These are phyloP conservation scores for Myxozyma sirexii DNA, from an alignment of 805 yeast species.

Conservation along the genomic window DNA sequence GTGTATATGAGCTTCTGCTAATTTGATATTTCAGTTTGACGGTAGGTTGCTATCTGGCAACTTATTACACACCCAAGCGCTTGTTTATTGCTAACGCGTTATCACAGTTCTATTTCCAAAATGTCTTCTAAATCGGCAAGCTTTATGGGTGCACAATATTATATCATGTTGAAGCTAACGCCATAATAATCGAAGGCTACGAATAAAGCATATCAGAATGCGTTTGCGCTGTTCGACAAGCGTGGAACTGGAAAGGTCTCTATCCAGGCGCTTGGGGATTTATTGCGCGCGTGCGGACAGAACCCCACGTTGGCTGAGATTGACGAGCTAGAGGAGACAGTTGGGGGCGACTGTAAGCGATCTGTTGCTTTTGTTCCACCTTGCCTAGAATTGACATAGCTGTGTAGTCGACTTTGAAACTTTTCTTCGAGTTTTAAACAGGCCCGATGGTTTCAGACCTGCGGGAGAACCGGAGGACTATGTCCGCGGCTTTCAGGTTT, in stretches of 20 bases:
- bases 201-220: slow-evolving; percentile 49
- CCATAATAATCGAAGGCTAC: no score
- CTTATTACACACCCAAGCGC: no score
- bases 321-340: slow-evolving; percentile 54
- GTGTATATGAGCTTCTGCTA: no score
- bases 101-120: no score
- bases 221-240: slow-evolving; percentile 94
- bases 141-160: no score
- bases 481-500: slow-evolving; percentile 94
- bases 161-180: no score
- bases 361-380: slow-evolving; percentile 10
- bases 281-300: slow-evolving; percentile 95
- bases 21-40: no score
- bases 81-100: no score
- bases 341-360: slow-evolving; percentile 43
- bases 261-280: slow-evolving; percentile 81
- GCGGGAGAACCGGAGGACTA: slow-evolving; percentile 91
- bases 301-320: slow-evolving; percentile 95
- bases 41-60: no score
- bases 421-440: slow-evolving; percentile 72
- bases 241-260: slow-evolving; percentile 93
- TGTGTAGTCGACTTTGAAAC: slow-evolving; percentile 67
- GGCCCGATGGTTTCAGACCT: slow-evolving; percentile 87
- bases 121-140: slow-evolving; percentile 31
- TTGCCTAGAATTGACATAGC: background rate